These are phyloP conservation scores for Alternaria viburni DNA, from an alignment of 2,329 filamentous ascomycete genomes.

Conservation along the genomic window DNA sequence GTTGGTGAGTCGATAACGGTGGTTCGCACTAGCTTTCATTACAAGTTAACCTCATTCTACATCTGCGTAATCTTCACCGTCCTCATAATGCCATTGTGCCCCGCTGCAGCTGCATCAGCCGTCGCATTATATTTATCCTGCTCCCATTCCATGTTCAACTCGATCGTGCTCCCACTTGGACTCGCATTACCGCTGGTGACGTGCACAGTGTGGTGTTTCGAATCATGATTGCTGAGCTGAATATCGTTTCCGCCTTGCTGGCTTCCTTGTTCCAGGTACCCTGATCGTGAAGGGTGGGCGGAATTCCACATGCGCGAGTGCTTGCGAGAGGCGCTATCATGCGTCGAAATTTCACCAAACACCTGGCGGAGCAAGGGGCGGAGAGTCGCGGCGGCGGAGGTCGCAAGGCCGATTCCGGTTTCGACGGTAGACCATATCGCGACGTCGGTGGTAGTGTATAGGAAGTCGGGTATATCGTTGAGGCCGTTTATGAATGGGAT, in stretches of 20 bases:
- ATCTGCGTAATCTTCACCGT: not conserved
- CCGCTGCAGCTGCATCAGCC: not conserved
- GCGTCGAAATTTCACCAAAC: conserved; percentile 17
- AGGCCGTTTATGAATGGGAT: conserved; percentile 18
- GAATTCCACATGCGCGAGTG: conserved; percentile 16
- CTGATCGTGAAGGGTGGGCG: conserved; percentile 15
- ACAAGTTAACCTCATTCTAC: not conserved
- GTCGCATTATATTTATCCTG: not conserved
- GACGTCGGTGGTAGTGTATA: conserved; percentile 21
- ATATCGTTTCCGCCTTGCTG: not conserved
- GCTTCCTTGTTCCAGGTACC: conserved; percentile 17
- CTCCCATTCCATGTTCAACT: conserved; percentile 17
- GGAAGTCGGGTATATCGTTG: conserved; percentile 18
- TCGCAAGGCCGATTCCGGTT: conserved; percentile 21
- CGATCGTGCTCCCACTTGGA: conserved; percentile 14
- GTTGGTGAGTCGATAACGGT: not conserved
- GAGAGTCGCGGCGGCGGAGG: conserved; percentile 20
- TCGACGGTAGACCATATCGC: conserved; percentile 25
- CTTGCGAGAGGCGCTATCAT: conserved; percentile 16
- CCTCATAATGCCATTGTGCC: not conserved
- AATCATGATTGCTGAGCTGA: not conserved
- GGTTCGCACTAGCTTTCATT: not conserved
- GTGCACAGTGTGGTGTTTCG: not conserved
- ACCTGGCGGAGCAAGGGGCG: conserved; percentile 21
- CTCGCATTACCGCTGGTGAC: conserved; percentile 8